Base-by-base conservation (phyloP, 2,329 filamentous ascomycete species). In the Alternaria ethzedia region DNA sequence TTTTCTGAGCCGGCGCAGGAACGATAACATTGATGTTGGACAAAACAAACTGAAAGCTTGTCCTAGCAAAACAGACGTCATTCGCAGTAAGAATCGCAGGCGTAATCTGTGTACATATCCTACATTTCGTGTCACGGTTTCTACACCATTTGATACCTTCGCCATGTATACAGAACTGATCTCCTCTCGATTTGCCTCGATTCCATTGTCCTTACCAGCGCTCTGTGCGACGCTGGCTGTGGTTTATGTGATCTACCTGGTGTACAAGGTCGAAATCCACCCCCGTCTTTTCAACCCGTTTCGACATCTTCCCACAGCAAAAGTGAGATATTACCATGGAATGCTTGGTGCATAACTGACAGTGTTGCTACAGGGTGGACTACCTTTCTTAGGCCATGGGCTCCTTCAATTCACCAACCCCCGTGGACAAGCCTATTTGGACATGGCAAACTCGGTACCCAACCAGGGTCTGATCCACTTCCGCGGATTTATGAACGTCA, bases 401-500 rank as follows among this genome's bases (percentile, higher is more conserved):
- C 17, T 56, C 15, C 36, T 45, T 45, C 54, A 56, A 20, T 56
- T 56, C 15, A 56, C 43, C 41, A 45, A 56, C n/a, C 36, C 54
- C 4, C 54, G 54, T 30, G 54, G 54, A 11, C 23, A 56, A 28
- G 54, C 54, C 17, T 56, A 56, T n/a, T 15, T 56, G 54, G n/a
- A 56, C 1, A 56, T 46, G 54, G 36, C 41, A 26, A 45, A 30
- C 6, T 56, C 41, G 10, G 28, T 56, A 30, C 54, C 41, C 4
- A 56, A 56, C 17, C 36, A 45, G 43, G 54, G 54, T 8, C 28
- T 56, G 41, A 56, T 56, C 4, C 41, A 56, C n/a, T 56, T 56
- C 11, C 21, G 17, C 15, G 54, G 54, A 13, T 56, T 56, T 6
- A 45, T 45, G 54, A 56, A 56, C 2, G 41, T 45, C 17, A 26